Evolutionary conservation across 495 filamentous ascomycete species (phyloP).

Genomic region (Talaromyces proteolyticus): DNA sequence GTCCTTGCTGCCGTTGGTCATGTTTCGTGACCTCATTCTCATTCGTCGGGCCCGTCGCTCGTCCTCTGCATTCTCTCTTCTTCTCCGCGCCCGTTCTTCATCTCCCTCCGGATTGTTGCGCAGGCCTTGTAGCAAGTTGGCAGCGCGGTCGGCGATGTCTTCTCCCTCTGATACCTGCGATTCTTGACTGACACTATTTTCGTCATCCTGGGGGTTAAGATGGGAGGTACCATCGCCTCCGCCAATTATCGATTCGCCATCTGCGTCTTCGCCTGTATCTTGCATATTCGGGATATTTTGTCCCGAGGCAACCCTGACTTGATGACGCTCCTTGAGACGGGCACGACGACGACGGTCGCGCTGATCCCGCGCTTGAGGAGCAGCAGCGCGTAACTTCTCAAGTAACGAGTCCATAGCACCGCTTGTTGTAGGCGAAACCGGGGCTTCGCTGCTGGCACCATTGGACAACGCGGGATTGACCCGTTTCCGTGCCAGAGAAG

Average conservation of each 20-base stretch:
- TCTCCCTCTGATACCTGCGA: conserved; percentile 50
- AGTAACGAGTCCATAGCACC: conserved; percentile 97
- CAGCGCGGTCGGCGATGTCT: conserved; percentile 79
- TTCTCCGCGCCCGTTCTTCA: conserved; percentile 51
- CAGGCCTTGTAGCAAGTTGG: conserved; percentile 74
- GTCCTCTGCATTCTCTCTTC: conserved; percentile 65
- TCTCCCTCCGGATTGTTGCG: conserved; percentile 53
- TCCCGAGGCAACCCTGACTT: conserved; percentile 84
- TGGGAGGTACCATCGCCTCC: conserved; percentile 29
- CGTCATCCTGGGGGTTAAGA: neutral
- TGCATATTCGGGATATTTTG: conserved; percentile 71
- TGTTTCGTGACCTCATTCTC: conserved; percentile 51
- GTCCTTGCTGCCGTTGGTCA: conserved; percentile 40
- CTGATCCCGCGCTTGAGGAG: conserved; percentile 80
- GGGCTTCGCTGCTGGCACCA: conserved; percentile 33
- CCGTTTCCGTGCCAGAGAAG: conserved; percentile 84
- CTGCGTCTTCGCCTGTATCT: conserved; percentile 30
- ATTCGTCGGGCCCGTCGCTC: conserved; percentile 52
- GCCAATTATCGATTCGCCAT: conserved; percentile 12
- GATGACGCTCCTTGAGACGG: conserved; percentile 82
- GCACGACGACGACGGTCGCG: conserved; percentile 83
- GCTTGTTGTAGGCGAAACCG: conserved; percentile 65
- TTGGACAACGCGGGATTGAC: conserved; percentile 55
- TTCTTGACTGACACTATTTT: conserved; percentile 8
- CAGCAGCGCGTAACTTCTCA: conserved; percentile 90